phyloP scores from a whole-genome alignment of 305 asterid genomes.

The Rubia occidens region DNA sequence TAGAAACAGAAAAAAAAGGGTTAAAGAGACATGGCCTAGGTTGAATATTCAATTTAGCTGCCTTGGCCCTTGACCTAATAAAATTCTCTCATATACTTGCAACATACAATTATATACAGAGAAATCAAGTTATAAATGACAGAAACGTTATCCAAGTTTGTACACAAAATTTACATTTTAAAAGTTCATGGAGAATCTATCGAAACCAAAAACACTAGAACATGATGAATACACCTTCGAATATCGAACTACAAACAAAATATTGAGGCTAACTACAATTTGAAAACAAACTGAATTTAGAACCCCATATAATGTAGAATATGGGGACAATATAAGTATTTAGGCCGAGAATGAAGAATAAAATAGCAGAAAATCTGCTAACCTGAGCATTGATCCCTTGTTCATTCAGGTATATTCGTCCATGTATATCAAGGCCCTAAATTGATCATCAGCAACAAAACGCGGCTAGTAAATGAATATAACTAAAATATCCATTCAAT shows the following conservation, averaged over 20 bases:
- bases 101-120: background rate
- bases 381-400: conserved; percentile 99
- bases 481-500: background rate
- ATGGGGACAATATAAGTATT: background rate
- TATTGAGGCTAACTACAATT: background rate
- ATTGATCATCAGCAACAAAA: conserved; percentile 19
- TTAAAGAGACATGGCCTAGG: background rate
- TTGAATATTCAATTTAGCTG: background rate
- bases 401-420: conserved; percentile 84
- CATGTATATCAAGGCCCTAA: conserved; percentile 75
- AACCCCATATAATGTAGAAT: background rate
- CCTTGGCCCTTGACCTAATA: background rate
- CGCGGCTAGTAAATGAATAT: background rate
- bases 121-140: background rate
- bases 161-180: background rate
- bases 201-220: background rate
- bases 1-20: background rate
- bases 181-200: background rate
- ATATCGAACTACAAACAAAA: background rate
- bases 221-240: background rate
- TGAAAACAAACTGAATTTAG: background rate
- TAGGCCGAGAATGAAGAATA: background rate
- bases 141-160: background rate
- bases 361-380: conserved; percentile 10
- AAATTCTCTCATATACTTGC: conserved; percentile 4